These are phyloP conservation scores for Aquilaria malaccensis DNA, from an alignment of 345 rosid genomes.

Conservation along the genomic window DNA sequence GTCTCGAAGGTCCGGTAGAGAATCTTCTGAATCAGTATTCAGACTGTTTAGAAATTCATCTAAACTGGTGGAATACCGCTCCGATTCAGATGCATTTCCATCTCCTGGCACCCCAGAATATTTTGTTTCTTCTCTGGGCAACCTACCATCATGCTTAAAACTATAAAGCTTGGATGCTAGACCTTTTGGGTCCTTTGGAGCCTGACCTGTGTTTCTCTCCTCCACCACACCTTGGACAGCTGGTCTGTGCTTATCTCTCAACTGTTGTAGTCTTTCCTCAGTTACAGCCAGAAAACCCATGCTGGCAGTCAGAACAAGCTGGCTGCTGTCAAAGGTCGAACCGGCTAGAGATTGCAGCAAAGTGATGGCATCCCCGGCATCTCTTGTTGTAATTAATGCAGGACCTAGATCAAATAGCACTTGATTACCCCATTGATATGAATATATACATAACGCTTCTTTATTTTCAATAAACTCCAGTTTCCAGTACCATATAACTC, in stretches of 20 bases:
- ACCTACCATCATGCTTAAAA: conserved; percentile 55
- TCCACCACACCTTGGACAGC: conserved; percentile 44
- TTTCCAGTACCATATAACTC: conserved; percentile 57
- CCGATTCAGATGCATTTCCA: conserved; percentile 16
- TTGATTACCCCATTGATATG: conserved; percentile 8
- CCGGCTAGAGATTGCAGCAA: conserved; percentile 71
- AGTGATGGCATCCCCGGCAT: conserved; percentile 88
- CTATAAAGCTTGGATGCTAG: conserved; percentile 73
- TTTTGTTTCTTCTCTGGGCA: conserved; percentile 30
- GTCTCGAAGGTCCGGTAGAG: conserved; percentile 74
- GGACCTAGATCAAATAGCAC: conserved; percentile 45
- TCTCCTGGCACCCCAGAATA: conserved; percentile 22
- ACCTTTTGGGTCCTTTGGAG: conserved; percentile 71
- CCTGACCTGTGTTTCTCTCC: conserved; percentile 53
- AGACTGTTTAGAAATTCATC: conserved; percentile 30
- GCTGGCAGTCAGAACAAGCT: conserved; percentile 76
- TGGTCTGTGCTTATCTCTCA: conserved; percentile 69
- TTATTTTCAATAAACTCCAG: background rate
- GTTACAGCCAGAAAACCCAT: conserved; percentile 69
- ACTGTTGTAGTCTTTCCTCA: conserved; percentile 59
- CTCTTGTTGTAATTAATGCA: conserved; percentile 64
- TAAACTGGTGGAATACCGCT: conserved; percentile 21
- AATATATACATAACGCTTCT: conserved; percentile 7
- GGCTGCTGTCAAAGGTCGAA: conserved; percentile 92
- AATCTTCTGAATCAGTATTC: conserved; percentile 41